Conservation (phyloP, 352 stramenopile species). For the Globisporangium spiculum region DNA sequence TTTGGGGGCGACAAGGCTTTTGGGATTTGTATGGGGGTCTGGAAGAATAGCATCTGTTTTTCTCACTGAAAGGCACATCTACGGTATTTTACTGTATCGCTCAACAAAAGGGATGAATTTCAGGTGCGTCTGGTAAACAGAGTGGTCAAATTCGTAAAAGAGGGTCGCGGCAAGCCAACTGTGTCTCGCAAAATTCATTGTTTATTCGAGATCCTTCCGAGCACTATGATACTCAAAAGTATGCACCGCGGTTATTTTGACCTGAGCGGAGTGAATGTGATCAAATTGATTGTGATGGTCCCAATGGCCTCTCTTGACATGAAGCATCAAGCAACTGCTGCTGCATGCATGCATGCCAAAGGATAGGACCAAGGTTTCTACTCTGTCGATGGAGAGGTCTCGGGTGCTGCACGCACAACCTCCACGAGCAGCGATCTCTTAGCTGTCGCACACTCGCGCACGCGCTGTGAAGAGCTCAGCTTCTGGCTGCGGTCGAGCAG, state of each 20-base stretch:
- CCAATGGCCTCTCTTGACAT: not conserved
- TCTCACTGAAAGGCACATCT: not conserved
- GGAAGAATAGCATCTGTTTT: not conserved
- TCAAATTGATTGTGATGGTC: not conserved
- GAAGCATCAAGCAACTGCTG: not conserved
- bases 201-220: slow-evolving; percentile 1
- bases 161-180: not conserved
- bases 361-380: no score
- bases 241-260: not conserved
- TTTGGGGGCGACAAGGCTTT: not conserved
- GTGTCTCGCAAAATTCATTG: not conserved
- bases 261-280: not conserved
- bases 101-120: not conserved
- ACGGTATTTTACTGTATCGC: not conserved
- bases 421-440: not conserved
- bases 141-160: not conserved
- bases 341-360: not conserved
- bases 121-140: not conserved
- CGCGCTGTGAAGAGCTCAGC: not conserved
- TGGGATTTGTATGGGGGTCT: not conserved
- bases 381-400: not conserved
- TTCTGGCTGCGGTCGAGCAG: not conserved
- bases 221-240: not conserved
- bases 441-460: not conserved
- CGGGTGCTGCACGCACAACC: not conserved